phyloP scores from a whole-genome alignment of 2,329 filamentous ascomycete species.

The Chrysoporthe cubensis region DNA sequence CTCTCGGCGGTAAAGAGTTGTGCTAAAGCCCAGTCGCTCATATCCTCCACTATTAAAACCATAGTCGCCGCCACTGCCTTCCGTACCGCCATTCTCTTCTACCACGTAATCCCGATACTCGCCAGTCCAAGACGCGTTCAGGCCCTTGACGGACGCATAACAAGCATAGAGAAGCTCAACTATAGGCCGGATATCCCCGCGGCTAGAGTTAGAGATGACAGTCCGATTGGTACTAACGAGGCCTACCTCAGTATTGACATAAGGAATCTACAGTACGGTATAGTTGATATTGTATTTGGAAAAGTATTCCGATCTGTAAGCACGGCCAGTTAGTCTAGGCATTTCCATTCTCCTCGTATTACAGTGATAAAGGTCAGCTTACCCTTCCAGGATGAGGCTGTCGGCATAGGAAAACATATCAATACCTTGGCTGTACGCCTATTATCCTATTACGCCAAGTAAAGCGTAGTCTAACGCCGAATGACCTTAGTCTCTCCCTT shows the following conservation, averaged over 20 bases:
- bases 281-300: background rate
- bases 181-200: background rate
- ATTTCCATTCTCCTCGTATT: too few species aligned
- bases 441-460: conserved; percentile 45
- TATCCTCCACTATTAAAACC: background rate
- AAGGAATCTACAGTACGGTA: background rate
- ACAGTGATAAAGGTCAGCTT: background rate
- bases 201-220: background rate
- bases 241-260: background rate
- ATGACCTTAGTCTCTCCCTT: conserved; percentile 51
- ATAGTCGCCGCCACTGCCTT: background rate
- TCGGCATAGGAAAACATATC: conserved; percentile 31
- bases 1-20: background rate
- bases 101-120: background rate
- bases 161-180: background rate
- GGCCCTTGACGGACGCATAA: background rate
- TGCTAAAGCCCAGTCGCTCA: background rate
- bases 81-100: background rate
- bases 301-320: background rate
- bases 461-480: conserved; percentile 44
- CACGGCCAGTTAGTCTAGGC: background rate
- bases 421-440: conserved; percentile 39
- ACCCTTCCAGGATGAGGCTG: conserved; percentile 32
- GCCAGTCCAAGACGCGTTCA: background rate
- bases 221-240: background rate